Evolutionary conservation across 805 yeast species (phyloP).

Genomic region (Blastobotrys robertii): DNA sequence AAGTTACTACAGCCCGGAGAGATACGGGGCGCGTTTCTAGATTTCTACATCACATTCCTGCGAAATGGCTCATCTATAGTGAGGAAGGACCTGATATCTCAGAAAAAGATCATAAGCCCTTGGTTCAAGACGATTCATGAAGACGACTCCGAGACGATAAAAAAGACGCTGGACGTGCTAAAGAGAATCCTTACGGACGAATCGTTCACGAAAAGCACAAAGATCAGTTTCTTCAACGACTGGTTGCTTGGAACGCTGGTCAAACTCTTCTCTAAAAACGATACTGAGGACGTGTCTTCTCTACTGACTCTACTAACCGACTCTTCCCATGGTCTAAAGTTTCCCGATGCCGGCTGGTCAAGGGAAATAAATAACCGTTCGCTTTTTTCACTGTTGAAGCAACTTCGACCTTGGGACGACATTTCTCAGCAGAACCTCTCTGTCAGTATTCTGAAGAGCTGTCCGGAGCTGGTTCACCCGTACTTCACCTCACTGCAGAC

Average conservation of each 20-base stretch:
- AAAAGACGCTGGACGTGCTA: conserved; percentile 37
- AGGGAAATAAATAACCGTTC: conserved; percentile 50
- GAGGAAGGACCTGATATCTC: conserved; percentile 54
- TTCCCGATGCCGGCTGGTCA: conserved; percentile 25
- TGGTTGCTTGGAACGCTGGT: conserved; percentile 53
- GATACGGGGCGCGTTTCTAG: conserved; percentile 50
- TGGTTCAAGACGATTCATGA: conserved; percentile 57
- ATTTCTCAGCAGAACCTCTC: conserved; percentile 49
- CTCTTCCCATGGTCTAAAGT: conserved; percentile 23
- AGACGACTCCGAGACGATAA: conserved; percentile 41
- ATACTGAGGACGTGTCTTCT: conserved; percentile 23
- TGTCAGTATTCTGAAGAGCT: conserved; percentile 37
- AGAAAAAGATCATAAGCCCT: conserved; percentile 48
- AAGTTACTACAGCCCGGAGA: conserved; percentile 46
- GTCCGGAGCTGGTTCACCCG: conserved; percentile 68
- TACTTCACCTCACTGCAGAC: conserved; percentile 30
- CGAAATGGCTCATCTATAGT: conserved; percentile 40
- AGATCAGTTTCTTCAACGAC: conserved; percentile 71
- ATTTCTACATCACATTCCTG: conserved; percentile 50
- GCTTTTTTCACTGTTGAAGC: conserved; percentile 49
- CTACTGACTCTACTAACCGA: conserved; percentile 45
- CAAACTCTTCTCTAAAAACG: conserved; percentile 37
- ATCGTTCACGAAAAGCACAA: conserved; percentile 54
- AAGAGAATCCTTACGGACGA: conserved; percentile 48
- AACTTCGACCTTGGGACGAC: conserved; percentile 77